Evolutionary conservation across 2,329 filamentous ascomycete genomes (phyloP), one percentile per base, ranked within the genome.

Genomic region (Emericellopsis cladophorae): DNA sequence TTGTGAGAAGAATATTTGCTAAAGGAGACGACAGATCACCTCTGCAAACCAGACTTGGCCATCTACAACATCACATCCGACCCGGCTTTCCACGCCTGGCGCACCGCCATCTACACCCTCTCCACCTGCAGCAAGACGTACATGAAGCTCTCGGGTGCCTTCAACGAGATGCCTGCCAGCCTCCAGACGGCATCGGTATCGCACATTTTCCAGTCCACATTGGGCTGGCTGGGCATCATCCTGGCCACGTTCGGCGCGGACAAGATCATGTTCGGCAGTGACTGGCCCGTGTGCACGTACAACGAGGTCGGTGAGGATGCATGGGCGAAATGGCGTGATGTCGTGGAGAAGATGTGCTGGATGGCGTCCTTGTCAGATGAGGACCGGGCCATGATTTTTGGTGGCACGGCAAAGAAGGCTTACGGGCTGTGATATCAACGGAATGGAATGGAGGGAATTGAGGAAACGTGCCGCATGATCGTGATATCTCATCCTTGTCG

Each of bases 271-370:
- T 95, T 92, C 59, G 89, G 82, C 21, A 89, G 83, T 48, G 88
- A 95, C 59, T 96, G 90, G 90, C 89, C 90, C 2, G 81, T 95
- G 1, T 94, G 87, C 62, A 89, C 86, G 46, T 64, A 86, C 22
- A 51, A 58, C 48, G 41, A 43, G 15, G 41, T 51, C 5, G 68
- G 67, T 34, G 64, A 70, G 37, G 60, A 66, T 18, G 79, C 84
- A 26, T 95, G 88, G 87, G 62, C 65, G 31, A 74, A 81, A 50
- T 95, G 89, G 89, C 74, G 67, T 47, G 67, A 67, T 16, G 67
- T 92, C 2, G 82, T 94, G 15, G 75, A 81, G 46, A 66, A 66
- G 47, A 68, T 85, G 50, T 74, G 88, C 48, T 68, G 70, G 59
- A 71, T 81, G 68, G 74, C 73, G 1, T 67, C 67, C 34, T 56